Conservation (phyloP, 306 rosid genomes). For the Elaeagnus macrophylla region DNA sequence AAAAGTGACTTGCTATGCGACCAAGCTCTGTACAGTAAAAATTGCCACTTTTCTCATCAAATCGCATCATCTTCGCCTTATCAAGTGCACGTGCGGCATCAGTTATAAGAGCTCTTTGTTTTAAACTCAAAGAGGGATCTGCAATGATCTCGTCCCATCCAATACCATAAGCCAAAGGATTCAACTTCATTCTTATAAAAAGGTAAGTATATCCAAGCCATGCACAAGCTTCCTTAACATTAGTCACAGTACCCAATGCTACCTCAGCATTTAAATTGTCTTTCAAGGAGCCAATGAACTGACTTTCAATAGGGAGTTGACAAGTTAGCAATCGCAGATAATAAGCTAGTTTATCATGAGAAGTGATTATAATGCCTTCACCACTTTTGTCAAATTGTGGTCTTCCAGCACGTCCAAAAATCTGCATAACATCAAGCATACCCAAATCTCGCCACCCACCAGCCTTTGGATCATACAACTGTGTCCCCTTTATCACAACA, state of each 20-base stretch:
- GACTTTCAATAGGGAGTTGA: constrained; percentile 97
- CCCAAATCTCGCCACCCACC: constrained; percentile 98
- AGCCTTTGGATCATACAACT: constrained; percentile 93
- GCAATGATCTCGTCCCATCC: constrained; percentile 98
- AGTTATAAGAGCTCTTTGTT: constrained; percentile 79
- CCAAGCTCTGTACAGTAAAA: constrained; percentile 99
- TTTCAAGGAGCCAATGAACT: constrained; percentile 92
- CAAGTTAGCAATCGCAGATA: constrained; percentile 82
- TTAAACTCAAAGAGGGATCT: constrained; percentile 75
- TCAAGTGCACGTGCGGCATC: constrained; percentile 97
- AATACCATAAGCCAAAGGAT: constrained; percentile 88
- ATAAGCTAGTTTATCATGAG: constrained; percentile 83
- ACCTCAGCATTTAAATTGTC: constrained; percentile 97
- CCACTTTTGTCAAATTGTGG: constrained; percentile 98
- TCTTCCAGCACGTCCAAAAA: constrained; percentile 97
- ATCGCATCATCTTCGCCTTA: constrained; percentile 98
- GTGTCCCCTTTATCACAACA: constrained; percentile 97
- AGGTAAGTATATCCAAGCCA: constrained; percentile 99
- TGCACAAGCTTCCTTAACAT: constrained; percentile 97
- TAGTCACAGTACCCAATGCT: constrained; percentile 95
- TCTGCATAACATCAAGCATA: constrained; percentile 99
- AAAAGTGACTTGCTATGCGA: constrained; percentile 99
- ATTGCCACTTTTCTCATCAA: constrained; percentile 98
- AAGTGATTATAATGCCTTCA: constrained; percentile 93
- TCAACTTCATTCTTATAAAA: constrained; percentile 91